Conservation (phyloP, 345 rosid genomes). For the Kernera saxatilis region DNA sequence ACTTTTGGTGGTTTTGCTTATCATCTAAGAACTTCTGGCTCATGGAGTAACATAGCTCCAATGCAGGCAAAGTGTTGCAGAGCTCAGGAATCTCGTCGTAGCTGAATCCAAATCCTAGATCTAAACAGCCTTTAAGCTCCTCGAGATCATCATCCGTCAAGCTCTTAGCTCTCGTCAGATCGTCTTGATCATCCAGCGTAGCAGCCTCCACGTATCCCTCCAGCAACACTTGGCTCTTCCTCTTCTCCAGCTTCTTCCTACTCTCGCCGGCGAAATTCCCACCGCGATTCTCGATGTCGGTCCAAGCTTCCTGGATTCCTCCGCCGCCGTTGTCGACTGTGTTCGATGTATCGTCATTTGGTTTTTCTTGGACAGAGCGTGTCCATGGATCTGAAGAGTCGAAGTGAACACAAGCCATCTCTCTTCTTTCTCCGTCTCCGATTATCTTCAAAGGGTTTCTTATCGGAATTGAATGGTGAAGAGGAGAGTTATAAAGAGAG, state of each 20-base stretch:
- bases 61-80: conserved; percentile 86
- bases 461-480: neutral
- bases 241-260: conserved; percentile 38
- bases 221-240: conserved; percentile 73
- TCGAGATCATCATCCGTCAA: conserved; percentile 88
- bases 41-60: conserved; percentile 92
- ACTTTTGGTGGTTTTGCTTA: conserved; percentile 33
- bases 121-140: conserved; percentile 87
- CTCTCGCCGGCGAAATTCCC: neutral
- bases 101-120: conserved; percentile 89
- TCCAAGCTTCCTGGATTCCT: conserved; percentile 25
- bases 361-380: conserved; percentile 3
- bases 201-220: conserved; percentile 60
- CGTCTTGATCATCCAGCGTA: conserved; percentile 37
- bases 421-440: neutral
- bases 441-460: neutral
- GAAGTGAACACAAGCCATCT: conserved; percentile 15
- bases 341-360: neutral
- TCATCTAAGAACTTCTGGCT: conserved; percentile 82
- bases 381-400: conserved; percentile 31
- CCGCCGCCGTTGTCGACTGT: neutral
- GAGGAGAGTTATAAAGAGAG: conserved; percentile 4
- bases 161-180: conserved; percentile 70
- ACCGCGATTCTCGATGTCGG: neutral
- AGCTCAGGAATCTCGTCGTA: conserved; percentile 97